Evolutionary conservation across 1,284 basidiomycete genomes (phyloP), one percentile per base, ranked within the genome.

Genomic region (Microbotryum saponariae): DNA sequence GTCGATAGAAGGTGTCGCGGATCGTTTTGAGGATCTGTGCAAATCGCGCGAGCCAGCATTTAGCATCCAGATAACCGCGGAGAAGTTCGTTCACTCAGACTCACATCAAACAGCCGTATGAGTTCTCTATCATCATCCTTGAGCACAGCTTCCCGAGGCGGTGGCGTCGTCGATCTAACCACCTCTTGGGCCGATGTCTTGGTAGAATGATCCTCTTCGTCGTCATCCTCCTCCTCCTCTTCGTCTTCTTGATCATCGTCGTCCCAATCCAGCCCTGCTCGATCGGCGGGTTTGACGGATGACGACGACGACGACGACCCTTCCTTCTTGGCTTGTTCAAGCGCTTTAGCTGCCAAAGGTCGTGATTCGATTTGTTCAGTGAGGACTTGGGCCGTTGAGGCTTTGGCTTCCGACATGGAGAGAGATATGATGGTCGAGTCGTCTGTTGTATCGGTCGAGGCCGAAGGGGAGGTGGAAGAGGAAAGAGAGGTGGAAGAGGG

Each of bases 61-160:
- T 53, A 97, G 78, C 27, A 96, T 79, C 88, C 91, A 50, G 23
- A 6, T 47, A 10, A 58, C 20, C 16, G 25, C 37, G 45, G 51
- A 48, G 65, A 51, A 51, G 37, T 16, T 42, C 37, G 37, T 12
- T 42, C 21, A 18, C 37, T 47, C 60, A 53, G 25, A 64, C 82
- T 64, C 70, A 91, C 91, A 73, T 80, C 80, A 61, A 82, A 80
- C 14, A 97, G 79, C 21, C 94, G 80, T 18, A 79, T 77, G 52
- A 98, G 80, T 77, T 98, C 94, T n/a, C 74, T 73, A 74, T 98
- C 94, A 66, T 92, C 83, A 63, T 92, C 88, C 74, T 87, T 91
- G 57, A 97, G 77, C 31, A 97, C 76, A 0, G 91, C 87, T 70
- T 86, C 88, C 54, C 37, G 37, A 42, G 37, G 37, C 37, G 37